Evolutionary conservation across 2,329 filamentous ascomycete genomes (phyloP).

Genomic region (Exserohilum rostratum): DNA sequence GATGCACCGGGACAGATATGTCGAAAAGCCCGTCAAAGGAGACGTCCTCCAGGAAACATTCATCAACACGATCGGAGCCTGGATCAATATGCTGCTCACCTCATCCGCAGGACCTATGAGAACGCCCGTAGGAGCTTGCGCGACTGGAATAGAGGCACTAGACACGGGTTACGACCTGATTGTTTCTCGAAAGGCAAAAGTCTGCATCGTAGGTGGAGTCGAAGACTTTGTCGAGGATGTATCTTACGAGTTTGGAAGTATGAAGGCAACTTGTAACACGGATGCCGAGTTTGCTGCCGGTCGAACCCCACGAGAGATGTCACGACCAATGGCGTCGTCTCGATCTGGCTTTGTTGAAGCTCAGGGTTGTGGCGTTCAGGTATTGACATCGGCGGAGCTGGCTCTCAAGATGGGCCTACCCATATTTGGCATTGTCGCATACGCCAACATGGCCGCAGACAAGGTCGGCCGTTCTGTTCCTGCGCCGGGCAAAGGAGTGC

Average conservation of each 20-base stretch:
- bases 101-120: constrained; percentile 98
- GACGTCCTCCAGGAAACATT: constrained; percentile 99
- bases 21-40: constrained; percentile 97
- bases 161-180: constrained; percentile 99
- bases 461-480: constrained; percentile 98
- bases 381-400: constrained; percentile 96
- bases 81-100: constrained; percentile 98
- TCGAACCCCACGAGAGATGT: constrained; percentile 96
- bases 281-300: constrained; percentile 95
- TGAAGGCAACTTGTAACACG: constrained; percentile 98
- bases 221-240: constrained; percentile 99
- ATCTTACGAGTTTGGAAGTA: constrained; percentile 99
- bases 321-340: constrained; percentile 92
- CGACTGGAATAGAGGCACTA: constrained; percentile 94
- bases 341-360: constrained; percentile 99
- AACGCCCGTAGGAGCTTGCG: constrained; percentile 96
- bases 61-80: constrained; percentile 99
- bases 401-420: constrained; percentile 98
- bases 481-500: constrained; percentile 92
- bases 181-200: constrained; percentile 93
- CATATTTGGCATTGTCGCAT: constrained; percentile 90
- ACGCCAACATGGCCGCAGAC: constrained; percentile 95
- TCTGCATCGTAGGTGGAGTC: constrained; percentile 97
- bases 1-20: constrained; percentile 97
- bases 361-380: constrained; percentile 95